These are phyloP conservation scores for Talaromyces islandicus DNA, from an alignment of 2,329 filamentous ascomycete genomes.

Conservation along the genomic window DNA sequence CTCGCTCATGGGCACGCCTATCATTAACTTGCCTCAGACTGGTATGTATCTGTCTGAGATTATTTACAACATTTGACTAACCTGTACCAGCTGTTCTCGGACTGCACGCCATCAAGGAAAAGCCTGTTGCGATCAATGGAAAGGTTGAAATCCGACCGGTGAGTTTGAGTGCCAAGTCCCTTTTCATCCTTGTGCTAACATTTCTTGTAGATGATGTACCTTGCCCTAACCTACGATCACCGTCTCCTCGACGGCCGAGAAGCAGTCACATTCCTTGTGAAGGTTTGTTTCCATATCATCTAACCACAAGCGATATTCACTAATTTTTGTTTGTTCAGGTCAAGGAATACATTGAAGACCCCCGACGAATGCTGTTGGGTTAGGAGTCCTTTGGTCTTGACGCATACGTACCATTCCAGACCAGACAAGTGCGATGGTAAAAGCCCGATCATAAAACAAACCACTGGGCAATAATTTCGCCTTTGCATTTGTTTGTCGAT, in stretches of 20 bases:
- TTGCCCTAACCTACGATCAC: constrained; percentile 96
- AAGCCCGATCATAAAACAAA: not conserved
- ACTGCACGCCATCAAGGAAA: constrained; percentile 94
- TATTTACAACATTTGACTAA: constrained; percentile 12
- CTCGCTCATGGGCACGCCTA: constrained; percentile 93
- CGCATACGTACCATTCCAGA: not conserved
- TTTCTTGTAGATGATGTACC: constrained; percentile 80
- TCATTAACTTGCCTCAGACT: constrained; percentile 94
- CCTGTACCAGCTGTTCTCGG: constrained; percentile 63
- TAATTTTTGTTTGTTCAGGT: constrained; percentile 38
- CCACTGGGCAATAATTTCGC: not conserved
- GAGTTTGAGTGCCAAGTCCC: constrained; percentile 19
- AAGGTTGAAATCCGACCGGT: constrained; percentile 87
- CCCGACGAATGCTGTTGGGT: constrained; percentile 30
- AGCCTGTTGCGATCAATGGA: constrained; percentile 80
- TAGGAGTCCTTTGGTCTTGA: not conserved
- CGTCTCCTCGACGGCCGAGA: constrained; percentile 90
- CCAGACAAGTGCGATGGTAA: not conserved
- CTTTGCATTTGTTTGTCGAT: not conserved
- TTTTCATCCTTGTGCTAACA: constrained; percentile 11
- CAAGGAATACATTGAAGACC: constrained; percentile 97
- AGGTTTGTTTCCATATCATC: constrained; percentile 41
- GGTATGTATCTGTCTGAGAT: constrained; percentile 32
- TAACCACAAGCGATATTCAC: not conserved
- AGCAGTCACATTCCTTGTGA: constrained; percentile 92